Percentiles rank a stretch among this genome's conserved stretches.
phyloP scores from a whole-genome alignment of 805 yeast species.

The Wickerhamiella dianesei region DNA sequence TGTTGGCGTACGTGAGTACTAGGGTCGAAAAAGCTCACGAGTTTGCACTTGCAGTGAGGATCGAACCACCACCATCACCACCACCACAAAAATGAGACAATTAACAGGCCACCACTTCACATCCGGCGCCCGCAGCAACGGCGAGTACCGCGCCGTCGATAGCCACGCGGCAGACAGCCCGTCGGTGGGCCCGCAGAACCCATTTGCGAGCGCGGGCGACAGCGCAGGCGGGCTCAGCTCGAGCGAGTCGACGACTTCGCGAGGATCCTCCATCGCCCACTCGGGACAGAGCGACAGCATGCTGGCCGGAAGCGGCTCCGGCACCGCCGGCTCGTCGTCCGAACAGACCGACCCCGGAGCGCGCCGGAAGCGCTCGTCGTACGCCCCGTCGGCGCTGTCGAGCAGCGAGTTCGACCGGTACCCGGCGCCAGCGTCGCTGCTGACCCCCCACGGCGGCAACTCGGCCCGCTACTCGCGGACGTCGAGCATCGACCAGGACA shows the following conservation, averaged over 20 bases:
- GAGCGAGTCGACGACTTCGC: background rate
- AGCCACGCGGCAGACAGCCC: conserved; percentile 8
- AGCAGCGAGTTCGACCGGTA: conserved; percentile 26
- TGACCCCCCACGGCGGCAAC: conserved; percentile 7
- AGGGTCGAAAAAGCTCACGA: too few relatives aligned
- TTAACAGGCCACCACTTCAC: background rate
- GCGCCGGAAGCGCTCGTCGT: background rate
- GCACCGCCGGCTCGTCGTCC: background rate
- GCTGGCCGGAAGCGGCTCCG: background rate
- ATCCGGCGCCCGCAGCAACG: conserved; percentile 6
- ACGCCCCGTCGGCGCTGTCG: conserved; percentile 3
- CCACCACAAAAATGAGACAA: too few relatives aligned
- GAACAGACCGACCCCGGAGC: background rate
- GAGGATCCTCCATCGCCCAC: background rate
- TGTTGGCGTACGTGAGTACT: too few relatives aligned
- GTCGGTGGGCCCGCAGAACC: conserved; percentile 16
- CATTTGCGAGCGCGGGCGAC: conserved; percentile 20
- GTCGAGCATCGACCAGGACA: background rate
- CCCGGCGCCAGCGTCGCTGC: conserved; percentile 21
- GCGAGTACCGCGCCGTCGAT: conserved; percentile 15
- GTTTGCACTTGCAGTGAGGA: too few relatives aligned
- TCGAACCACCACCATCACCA: too few relatives aligned
- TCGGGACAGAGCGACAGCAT: background rate
- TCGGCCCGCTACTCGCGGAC: conserved; percentile 8
- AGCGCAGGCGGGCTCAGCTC: conserved; percentile 4